Evolutionary conservation across 2,329 filamentous ascomycete species (phyloP), one percentile per base, ranked within the genome.

Genomic region (Clarireedia monteithiana): DNA sequence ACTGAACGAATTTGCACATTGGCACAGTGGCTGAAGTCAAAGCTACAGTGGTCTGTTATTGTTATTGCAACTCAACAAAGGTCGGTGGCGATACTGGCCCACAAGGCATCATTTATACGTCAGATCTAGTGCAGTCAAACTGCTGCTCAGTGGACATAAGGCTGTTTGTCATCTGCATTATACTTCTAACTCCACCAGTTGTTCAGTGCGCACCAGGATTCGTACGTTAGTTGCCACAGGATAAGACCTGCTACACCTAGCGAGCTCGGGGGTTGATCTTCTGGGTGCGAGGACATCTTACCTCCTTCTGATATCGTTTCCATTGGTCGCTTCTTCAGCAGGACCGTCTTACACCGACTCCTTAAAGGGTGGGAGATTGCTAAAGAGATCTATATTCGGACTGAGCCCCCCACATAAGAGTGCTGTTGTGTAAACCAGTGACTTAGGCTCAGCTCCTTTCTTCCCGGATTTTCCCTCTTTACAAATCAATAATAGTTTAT

Each of bases 121-220:
- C 58, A 59, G 48, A 55, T 45, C 36, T 55, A 57, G 56, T 51
- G 50, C 58, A 56, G 57, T 47, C 42, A 47, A 53, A 53, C 39
- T 47, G 47, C 48, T 60, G 58, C 59, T 62, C 54, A 63, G 59
- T 62, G 65, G 62, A 60, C 58, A 60, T 62, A 64, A 60, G 58
- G 56, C 51, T 60, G 53, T 57, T 58, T 42, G 58, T 58, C 56
- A 65, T 61, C 61, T 65, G 65, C 61, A 64, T 36, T 53, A 50
- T 50, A 47, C 57, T 52, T 51, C 60, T 65, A 63, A 62, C 56
- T 65, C 60, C 63, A 62, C 59, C 60, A 63, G 50, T 64, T 36
- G 58, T 54, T 51, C 44, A 47, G 23, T 26, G 20, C 53, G 42
- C 44, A 57, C 55, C 50, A 56, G 57, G 59, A 51, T 44, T 46